These are phyloP conservation scores for Conringia planisiliqua DNA, from an alignment of 345 rosid genomes.

Conservation along the genomic window DNA sequence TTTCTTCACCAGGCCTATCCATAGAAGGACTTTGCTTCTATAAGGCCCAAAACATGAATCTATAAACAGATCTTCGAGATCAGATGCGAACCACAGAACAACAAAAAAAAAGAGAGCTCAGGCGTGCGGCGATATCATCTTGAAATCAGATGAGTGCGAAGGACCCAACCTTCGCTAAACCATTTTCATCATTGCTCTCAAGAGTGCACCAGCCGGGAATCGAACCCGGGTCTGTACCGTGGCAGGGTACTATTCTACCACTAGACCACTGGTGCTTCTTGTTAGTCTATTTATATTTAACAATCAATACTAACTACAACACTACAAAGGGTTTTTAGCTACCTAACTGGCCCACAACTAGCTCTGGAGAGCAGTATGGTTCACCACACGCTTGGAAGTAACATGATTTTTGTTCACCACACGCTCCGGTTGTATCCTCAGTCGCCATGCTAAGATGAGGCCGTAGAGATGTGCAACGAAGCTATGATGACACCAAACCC, in stretches of 20 bases:
- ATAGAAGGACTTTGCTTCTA: neutral
- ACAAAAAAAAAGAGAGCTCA: constrained; percentile 7
- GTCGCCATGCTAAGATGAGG: too few species aligned
- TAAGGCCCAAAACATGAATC: neutral
- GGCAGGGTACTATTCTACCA: constrained; percentile 66
- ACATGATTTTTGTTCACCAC: neutral
- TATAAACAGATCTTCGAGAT: too few species aligned
- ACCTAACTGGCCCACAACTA: too few species aligned
- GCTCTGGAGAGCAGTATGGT: neutral
- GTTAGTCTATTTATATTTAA: neutral
- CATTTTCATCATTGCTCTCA: neutral
- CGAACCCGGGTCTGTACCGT: constrained; percentile 78
- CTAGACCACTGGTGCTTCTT: constrained; percentile 45
- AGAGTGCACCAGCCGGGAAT: constrained; percentile 64
- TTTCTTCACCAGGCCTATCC: neutral
- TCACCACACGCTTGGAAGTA: neutral
- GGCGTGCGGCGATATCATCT: neutral
- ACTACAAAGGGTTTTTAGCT: too few species aligned
- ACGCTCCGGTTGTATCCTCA: too few species aligned
- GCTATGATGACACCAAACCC: too few species aligned
- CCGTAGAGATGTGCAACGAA: too few species aligned
- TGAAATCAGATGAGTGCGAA: neutral
- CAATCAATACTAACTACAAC: too few species aligned
- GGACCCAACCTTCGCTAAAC: constrained; percentile 5
- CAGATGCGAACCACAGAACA: neutral